phyloP scores from a whole-genome alignment of 2,329 filamentous ascomycete genomes.

The Pseudogymnoascus sp. region DNA sequence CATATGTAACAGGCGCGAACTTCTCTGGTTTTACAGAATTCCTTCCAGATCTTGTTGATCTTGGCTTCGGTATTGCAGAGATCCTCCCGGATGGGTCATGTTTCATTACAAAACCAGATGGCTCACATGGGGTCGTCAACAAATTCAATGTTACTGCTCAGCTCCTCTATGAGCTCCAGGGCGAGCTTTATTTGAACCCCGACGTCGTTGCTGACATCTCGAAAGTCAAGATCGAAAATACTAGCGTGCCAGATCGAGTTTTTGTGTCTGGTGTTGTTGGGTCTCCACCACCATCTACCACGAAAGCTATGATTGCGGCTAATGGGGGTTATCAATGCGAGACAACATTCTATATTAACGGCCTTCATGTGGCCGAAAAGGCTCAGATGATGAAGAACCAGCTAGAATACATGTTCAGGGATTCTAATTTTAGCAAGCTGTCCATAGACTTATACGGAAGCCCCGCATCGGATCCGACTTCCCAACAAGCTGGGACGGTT shows the following conservation, averaged over 20 bases:
- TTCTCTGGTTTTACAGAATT: conserved; percentile 23
- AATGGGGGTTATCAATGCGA: neutral
- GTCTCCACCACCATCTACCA: neutral
- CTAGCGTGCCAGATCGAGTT: conserved; percentile 18
- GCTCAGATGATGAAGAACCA: neutral
- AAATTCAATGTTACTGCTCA: neutral
- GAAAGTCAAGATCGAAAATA: too few species aligned
- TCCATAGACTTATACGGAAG: neutral
- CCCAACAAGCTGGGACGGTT: neutral
- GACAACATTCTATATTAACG: neutral
- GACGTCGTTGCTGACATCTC: neutral
- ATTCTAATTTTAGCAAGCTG: neutral
- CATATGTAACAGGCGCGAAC: conserved; percentile 22
- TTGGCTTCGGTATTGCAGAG: conserved; percentile 41
- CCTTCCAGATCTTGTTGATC: conserved; percentile 30
- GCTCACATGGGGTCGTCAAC: conserved; percentile 32
- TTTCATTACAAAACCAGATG: conserved; percentile 39
- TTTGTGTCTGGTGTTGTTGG: conserved; percentile 22
- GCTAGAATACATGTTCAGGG: neutral
- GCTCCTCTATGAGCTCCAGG: neutral
- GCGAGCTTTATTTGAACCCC: neutral
- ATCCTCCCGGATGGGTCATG: conserved; percentile 36
- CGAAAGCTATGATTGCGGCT: neutral
- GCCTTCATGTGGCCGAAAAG: neutral
- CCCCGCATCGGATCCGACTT: neutral